phyloP scores from a whole-genome alignment of 2,329 filamentous ascomycete species.

The Colletotrichum sp. region DNA sequence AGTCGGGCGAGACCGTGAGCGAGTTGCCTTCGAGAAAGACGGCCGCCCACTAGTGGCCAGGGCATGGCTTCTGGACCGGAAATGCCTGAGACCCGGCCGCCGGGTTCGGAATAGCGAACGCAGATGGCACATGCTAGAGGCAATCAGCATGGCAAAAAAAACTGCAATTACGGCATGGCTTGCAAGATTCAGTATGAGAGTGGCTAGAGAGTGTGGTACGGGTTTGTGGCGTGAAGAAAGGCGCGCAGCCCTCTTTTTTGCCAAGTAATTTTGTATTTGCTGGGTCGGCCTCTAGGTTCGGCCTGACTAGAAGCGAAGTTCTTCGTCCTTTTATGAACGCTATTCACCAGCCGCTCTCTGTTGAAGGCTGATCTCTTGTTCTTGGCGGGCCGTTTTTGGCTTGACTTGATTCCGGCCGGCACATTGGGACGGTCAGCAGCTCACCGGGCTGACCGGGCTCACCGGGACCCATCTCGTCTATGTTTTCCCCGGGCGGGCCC shows the following conservation, averaged over 20 bases:
- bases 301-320: constrained; percentile 11
- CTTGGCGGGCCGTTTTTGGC: constrained; percentile 16
- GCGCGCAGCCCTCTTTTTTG: background rate
- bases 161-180: constrained; percentile 12
- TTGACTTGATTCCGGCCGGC: background rate
- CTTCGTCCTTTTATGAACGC: background rate
- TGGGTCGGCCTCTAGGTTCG: background rate
- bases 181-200: background rate
- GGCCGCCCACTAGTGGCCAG: background rate
- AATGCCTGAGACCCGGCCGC: background rate
- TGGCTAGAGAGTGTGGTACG: background rate
- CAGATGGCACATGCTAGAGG: background rate
- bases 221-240: background rate
- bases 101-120: background rate
- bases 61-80: constrained; percentile 8
- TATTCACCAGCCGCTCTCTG: constrained; percentile 16
- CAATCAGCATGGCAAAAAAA: background rate
- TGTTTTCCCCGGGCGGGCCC: background rate
- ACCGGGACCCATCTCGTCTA: background rate
- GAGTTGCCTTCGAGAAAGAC: background rate
- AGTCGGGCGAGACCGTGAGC: background rate
- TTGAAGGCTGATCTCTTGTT: constrained; percentile 20
- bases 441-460: constrained; percentile 7
- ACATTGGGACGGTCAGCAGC: constrained; percentile 4
- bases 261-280: background rate